These are phyloP conservation scores for Botrytis paeoniae DNA, from an alignment of 2,329 filamentous ascomycete genomes.

Conservation along the genomic window DNA sequence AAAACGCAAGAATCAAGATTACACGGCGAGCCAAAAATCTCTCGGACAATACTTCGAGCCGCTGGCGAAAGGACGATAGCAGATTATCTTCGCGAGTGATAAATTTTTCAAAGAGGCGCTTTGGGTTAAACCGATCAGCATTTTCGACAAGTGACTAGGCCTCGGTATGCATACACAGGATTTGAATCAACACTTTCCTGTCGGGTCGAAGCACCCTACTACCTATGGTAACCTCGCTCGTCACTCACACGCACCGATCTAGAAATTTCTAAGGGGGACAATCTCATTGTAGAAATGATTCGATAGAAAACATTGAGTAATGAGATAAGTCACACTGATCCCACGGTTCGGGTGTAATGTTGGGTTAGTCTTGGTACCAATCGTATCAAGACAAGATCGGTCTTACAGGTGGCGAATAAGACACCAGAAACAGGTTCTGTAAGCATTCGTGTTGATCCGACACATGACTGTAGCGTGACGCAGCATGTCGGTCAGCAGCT, in stretches of 20 bases:
- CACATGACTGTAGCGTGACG: too few species aligned
- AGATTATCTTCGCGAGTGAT: not conserved
- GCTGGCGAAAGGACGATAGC: not conserved
- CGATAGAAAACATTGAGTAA: not conserved
- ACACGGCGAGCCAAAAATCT: not conserved
- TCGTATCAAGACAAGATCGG: not conserved
- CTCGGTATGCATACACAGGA: not conserved
- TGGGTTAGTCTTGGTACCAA: not conserved
- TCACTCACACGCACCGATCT: not conserved
- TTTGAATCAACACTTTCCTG: not conserved
- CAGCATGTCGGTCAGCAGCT: not conserved
- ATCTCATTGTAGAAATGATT: not conserved
- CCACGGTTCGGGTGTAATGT: not conserved
- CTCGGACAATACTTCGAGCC: not conserved
- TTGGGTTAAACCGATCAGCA: not conserved
- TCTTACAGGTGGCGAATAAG: not conserved
- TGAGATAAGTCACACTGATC: not conserved
- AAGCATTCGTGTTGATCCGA: constrained; percentile 1
- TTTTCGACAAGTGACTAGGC: not conserved
- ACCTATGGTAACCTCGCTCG: not conserved
- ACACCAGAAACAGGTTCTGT: not conserved
- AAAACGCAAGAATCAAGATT: constrained; percentile 1
- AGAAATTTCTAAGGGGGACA: not conserved
- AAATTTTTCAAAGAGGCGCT: not conserved
- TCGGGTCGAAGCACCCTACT: not conserved